Conservation (phyloP, 306 rosid genomes). For the Quercus parvula region DNA sequence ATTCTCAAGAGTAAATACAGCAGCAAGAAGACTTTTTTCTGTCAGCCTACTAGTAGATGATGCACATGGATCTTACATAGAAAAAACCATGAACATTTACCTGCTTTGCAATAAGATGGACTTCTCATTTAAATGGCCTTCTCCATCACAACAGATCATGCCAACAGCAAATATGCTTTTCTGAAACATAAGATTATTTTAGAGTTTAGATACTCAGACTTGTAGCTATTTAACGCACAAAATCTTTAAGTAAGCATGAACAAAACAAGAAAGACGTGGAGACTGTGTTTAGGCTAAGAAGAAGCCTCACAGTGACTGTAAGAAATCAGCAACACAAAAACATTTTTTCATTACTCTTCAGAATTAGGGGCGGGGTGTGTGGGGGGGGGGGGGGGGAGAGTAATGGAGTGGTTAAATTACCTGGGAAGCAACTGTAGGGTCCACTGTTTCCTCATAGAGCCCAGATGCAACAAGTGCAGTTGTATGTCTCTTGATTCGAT, state of each 20-base stretch:
- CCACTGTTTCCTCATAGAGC: slow-evolving; percentile 71
- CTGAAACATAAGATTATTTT: slow-evolving; percentile 44
- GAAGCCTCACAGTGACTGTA: background rate
- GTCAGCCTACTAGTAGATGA: background rate
- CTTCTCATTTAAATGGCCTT: slow-evolving; percentile 87
- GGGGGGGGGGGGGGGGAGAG: background rate
- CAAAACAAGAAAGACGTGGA: slow-evolving; percentile 5
- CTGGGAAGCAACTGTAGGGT: slow-evolving; percentile 89
- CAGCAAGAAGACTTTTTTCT: background rate
- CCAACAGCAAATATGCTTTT: slow-evolving; percentile 81
- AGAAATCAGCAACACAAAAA: background rate
- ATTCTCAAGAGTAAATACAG: background rate
- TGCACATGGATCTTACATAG: background rate
- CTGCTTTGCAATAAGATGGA: slow-evolving; percentile 88
- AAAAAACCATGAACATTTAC: slow-evolving; percentile 31
- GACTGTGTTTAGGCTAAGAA: background rate
- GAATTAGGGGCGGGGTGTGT: background rate
- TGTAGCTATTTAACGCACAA: background rate
- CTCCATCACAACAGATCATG: slow-evolving; percentile 88
- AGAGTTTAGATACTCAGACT: slow-evolving; percentile 27
- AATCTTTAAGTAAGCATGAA: slow-evolving; percentile 1
- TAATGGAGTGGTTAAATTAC: slow-evolving; percentile 34
- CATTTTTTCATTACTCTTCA: slow-evolving; percentile 2
- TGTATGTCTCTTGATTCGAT: slow-evolving; percentile 58
- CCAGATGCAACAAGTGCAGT: slow-evolving; percentile 65